Evolutionary conservation across 2,329 filamentous ascomycete genomes (phyloP), one percentile per base, ranked within the genome.

Genomic region (Shiraia sp.): DNA sequence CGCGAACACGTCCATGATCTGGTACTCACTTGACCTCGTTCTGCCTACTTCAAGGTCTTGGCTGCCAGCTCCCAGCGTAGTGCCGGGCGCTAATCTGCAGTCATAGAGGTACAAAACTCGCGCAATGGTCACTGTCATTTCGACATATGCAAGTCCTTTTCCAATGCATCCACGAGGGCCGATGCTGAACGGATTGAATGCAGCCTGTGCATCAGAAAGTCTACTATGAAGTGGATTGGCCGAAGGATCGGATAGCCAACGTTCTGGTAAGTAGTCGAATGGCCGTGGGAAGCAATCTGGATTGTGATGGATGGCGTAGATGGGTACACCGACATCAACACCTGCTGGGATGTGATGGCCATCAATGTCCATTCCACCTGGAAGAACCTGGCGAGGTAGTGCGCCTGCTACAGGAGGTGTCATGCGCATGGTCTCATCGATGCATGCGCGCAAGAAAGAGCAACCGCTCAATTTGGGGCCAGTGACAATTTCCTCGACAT

Each of bases 151-250:
- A 31, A 87, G 68, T 0, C 79, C 78, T 74, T 88, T 88, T 0
- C 86, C 86, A 40, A 89, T 87, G 59, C 86, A 90, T 2, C 84
- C 84, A 9, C 86, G 72, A 0, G 85, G 82, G 0, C 86, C 86
- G 47, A 88, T 73, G 32, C 79, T 83, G 56, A 90, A 90, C 2
- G 88, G 86, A 49, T 85, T 89, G 69, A 88, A 92, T 0, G 87
- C 87, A 24, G 75, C 77, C 36, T 85, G 79, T 2, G 86, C 85
- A 9, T 59, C 56, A 7, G 55, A 19, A 17, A 69, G 54, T 23
- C 57, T 57, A 29, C 29, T 40, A 27, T 63, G 54, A 10, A 66
- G 36, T 2, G 66, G 65, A 36, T 69, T 68, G 12, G 43, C 43
- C 0, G 52, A 42, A 0, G 59, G 34, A 27, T 70, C 65, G 2